Base-by-base conservation (phyloP, 208 protist genomes). In the Trichomonas vaginalis region DNA sequence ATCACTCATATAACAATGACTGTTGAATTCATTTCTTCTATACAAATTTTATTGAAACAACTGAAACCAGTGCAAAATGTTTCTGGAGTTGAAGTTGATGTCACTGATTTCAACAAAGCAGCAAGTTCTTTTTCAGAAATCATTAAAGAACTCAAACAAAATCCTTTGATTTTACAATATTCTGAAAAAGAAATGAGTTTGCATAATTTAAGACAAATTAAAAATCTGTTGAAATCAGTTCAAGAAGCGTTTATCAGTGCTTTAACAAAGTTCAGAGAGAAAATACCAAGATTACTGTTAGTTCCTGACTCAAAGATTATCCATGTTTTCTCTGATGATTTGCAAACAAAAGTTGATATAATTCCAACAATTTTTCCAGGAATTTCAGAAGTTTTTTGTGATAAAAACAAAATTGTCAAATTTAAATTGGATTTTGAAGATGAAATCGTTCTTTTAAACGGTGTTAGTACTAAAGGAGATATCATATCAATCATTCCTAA, bases 221-320 rank as follows among this genome's bases (percentile, higher is more conserved):
- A 47, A 9, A 42, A 14, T 45, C 8, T 32, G 39, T 17, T 88
- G 0, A 88, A 88, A 40, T 4, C 32, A 88, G 17, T 40, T 14
- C 82, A 88, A 4, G 35, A 88, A 47, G 47, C 15, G 12, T 47
- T 88, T 15, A 88, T 88, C 27, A 40, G 14, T 32, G 32, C 39
- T 45, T 35, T 88, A 47, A 45, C 82, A 9, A 47, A 88, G 17
- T 45, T 88, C 35, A 88, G 82, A 88, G 40, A 27, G 17, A 47
- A 88, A 88, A 47, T 45, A 32, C 39, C 82, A 47, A 42, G 82
- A 88, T 88, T 88, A 47, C 40, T 88, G 0, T 39, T 88, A 0
- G 82, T 88, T n/a, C 82, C 82, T n/a, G 82, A 88, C 47, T 88
- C 82, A 45, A 42, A 88, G 39, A 88, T 88, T 10, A 88, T 88